A percentile compares a stretch with the other conserved stretches of the same genome.
Conservation (phyloP, 768 basidiomycete species). For the Phlegmacium glaucopus region DNA sequence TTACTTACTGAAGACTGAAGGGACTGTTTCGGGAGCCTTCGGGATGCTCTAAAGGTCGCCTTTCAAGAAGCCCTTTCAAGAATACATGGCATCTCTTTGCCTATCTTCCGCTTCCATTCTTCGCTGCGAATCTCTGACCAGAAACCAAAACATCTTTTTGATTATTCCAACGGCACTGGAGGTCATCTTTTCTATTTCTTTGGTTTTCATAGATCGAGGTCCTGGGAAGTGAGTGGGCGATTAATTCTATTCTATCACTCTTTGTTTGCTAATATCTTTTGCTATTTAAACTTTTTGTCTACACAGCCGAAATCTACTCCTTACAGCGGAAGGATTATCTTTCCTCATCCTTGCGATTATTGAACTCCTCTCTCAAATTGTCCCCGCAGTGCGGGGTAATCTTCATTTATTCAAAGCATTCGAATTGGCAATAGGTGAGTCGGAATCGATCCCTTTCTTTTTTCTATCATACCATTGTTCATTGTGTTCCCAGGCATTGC, state of each 20-base stretch:
- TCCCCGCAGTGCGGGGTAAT: conserved; percentile 48
- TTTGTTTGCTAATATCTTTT: neutral
- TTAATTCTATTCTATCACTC: neutral
- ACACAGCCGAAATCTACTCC: conserved; percentile 50
- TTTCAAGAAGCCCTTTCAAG: neutral
- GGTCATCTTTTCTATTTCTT: conserved; percentile 50
- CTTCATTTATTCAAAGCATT: conserved; percentile 45
- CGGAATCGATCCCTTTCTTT: neutral
- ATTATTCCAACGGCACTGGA: conserved; percentile 66
- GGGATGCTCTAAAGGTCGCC: conserved; percentile 3
- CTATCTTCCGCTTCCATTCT: conserved; percentile 68
- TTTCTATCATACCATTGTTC: neutral
- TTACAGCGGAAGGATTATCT: conserved; percentile 58
- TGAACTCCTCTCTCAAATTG: conserved; percentile 55
- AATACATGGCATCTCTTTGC: conserved; percentile 55
- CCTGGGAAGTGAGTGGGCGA: conserved; percentile 41
- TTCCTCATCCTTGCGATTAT: conserved; percentile 58
- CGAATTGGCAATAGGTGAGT: conserved; percentile 62
- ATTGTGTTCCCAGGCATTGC: conserved; percentile 36
- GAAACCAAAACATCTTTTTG: conserved; percentile 43
- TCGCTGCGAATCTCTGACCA: conserved; percentile 58
- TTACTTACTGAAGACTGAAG: too few relatives aligned
- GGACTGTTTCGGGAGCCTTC: too few relatives aligned
- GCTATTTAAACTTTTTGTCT: too few relatives aligned
- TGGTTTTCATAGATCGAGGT: conserved; percentile 48